Percentiles rank a stretch among this genome's conserved stretches.
Evolutionary conservation across 768 basidiomycete genomes (phyloP).

Genomic region (Mycena vitilis): DNA sequence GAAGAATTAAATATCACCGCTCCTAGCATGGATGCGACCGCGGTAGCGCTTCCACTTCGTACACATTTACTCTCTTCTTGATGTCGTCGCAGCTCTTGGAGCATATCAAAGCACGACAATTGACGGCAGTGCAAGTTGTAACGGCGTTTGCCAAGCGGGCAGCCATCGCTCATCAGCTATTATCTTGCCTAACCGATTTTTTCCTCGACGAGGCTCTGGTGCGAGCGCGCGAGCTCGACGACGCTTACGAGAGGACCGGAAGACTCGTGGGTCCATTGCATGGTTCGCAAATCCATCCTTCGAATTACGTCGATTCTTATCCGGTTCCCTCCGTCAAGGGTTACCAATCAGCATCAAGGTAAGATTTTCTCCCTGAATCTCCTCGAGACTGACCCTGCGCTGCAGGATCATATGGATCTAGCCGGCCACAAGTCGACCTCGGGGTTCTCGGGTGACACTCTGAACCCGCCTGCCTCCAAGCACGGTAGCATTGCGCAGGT

Average conservation of each 20-base stretch:
- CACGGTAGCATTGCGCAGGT: slow-evolving; percentile 44
- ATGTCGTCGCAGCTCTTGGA: slow-evolving; percentile 22
- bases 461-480: slow-evolving; percentile 18
- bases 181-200: slow-evolving; percentile 54
- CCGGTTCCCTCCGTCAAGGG: slow-evolving; percentile 6
- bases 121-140: slow-evolving; percentile 53
- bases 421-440: slow-evolving; percentile 54
- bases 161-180: slow-evolving; percentile 61
- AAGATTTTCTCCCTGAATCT: slow-evolving; percentile 33
- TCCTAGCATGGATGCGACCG: background rate
- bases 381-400: slow-evolving; percentile 28
- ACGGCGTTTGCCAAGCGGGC: slow-evolving; percentile 61
- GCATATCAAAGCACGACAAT: slow-evolving; percentile 42
- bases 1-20: slow-evolving; percentile 47
- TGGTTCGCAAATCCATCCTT: slow-evolving; percentile 40
- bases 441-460: slow-evolving; percentile 45
- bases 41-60: background rate
- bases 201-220: slow-evolving; percentile 56
- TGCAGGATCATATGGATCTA: slow-evolving; percentile 52
- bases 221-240: slow-evolving; percentile 55
- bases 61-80: background rate
- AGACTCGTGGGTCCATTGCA: slow-evolving; percentile 56
- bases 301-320: background rate
- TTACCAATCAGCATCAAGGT: slow-evolving; percentile 54
- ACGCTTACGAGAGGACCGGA: slow-evolving; percentile 50